Base-by-base conservation (phyloP, 805 yeast genomes). In the Scheffersomyces ergatensis region DNA sequence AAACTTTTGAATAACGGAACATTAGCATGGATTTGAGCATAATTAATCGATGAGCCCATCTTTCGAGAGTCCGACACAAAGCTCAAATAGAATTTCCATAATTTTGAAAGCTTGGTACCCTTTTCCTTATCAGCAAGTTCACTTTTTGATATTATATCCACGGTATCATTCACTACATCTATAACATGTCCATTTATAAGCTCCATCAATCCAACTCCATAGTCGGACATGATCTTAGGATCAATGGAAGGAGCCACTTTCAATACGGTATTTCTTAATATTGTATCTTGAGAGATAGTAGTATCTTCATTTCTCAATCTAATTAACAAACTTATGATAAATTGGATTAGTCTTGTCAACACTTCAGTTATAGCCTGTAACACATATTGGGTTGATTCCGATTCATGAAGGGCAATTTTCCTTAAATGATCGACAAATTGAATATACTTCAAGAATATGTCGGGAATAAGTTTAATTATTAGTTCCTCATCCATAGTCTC, bases 1-100 rank as follows among this genome's bases (percentile, higher is more conserved):
- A 21, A 21, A 21, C 9, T 21, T 18, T 42, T 49, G 49, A 65
- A 49, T 26, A 40, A 57, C 27, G 68, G 60, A 29, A 67, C 50
- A 45, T 60, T 48, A 18, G 60, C 50, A 49, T 64, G 64, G 40
- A 59, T 53, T 37, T 59, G 61, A n/a, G 65, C 66, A 37, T 65
- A 60, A 39, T 60, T 58, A 15, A 53, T 46, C n/a, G n/a, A n/a
- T 11, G 60, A 43, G 36, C 48, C 57, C 46, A 60, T 45, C 41
- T 55, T 62, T 35, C 48, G 56, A 8, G 62, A 47, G 42, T 58
- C 61, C 23, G 60, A 58, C 25, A 66, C 53, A 40, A 69, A 60
- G 1, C 70, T 65, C 42, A 62, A 44, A 50, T 70, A 68, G 41
- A 70, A 69, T 32, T 57, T 57, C 75, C 75, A 70, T 36, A 63